Evolutionary conservation across 2,329 filamentous ascomycete genomes (phyloP), one percentile per base, ranked within the genome.

Genomic region (Trichoderma aggressivum): DNA sequence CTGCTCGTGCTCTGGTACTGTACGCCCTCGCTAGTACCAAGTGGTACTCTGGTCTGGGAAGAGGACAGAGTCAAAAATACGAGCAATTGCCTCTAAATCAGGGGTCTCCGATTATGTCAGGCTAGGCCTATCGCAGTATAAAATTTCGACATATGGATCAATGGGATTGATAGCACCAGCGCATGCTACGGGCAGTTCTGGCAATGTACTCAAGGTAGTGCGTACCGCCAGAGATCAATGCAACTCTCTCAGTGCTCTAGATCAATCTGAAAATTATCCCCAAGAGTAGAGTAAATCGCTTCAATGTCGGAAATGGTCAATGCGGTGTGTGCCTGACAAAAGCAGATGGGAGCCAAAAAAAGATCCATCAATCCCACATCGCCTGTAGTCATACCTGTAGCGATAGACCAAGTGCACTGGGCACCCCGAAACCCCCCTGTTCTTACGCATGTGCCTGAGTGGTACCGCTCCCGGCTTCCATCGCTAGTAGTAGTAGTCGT

Each of bases 31-130:
- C 56, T 59, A 59, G 32, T 24, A 59, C 55, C 28, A 59, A 21
- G n/a, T 24, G 21, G 30, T 28, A 30, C n/a, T 53, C 21, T 21
- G 47, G 24, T 53, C 21, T 21, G 47, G 24, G 47, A 70, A 56
- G 58, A 61, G 60, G 53, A 64, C 47, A 63, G 59, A 55, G 43
- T 55, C 16, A 34, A 61, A 50, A 65, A 64, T 70, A 70, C 68
- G 68, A 70, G 34, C 59, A 61, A 58, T 59, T 21, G 43, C 56
- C 39, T 34, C 55, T 39, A 56, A 68, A 68, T 59, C 65, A 72
- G 67, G 71, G 72, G 72, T 72, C 56, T 21, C 56, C 56, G 56
- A 59, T 59, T 59, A 59, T 59, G 56, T 59, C 56, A 59, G 56
- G 56, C 56, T 59, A 59, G 56, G 56, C 56, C 56, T 59, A 59